Conservation (phyloP, 768 basidiomycete species). For the Suillus placidus region DNA sequence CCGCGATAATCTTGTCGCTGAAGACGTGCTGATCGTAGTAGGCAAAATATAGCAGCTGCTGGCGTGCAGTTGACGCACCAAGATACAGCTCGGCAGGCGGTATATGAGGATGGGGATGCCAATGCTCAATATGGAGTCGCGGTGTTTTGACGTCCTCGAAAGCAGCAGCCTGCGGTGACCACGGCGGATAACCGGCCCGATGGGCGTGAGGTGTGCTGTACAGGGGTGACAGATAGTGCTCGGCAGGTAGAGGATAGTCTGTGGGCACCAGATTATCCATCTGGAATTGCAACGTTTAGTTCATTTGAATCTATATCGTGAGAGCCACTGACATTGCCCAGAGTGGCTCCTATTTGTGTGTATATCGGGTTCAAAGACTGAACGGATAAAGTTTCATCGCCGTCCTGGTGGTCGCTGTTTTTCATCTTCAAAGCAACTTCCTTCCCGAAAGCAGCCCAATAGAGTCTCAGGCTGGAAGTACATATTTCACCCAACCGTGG, state of each 20-base stretch:
- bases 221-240: slow-evolving; percentile 20
- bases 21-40: slow-evolving; percentile 50
- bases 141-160: slow-evolving; percentile 7
- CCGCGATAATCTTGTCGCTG: slow-evolving; percentile 37
- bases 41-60: slow-evolving; percentile 35
- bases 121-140: slow-evolving; percentile 16
- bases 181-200: slow-evolving; percentile 12
- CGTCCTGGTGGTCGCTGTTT: neutral
- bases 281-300: slow-evolving; percentile 22
- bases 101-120: slow-evolving; percentile 37
- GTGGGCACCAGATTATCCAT: slow-evolving; percentile 38
- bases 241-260: slow-evolving; percentile 32
- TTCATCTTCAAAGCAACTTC: slow-evolving; percentile 20
- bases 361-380: slow-evolving; percentile 20
- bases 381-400: neutral
- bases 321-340: slow-evolving; percentile 41
- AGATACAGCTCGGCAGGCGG: slow-evolving; percentile 52
- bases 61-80: slow-evolving; percentile 39
- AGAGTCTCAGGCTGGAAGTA: slow-evolving; percentile 16
- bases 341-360: slow-evolving; percentile 26
- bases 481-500: slow-evolving; percentile 48
- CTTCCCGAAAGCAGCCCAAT: slow-evolving; percentile 27
- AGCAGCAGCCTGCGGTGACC: neutral
- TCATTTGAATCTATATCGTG: neutral
- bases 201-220: slow-evolving; percentile 23